Base-by-base conservation (phyloP, 805 yeast genomes). In the Sugiyamaella boreocaroliniensis region DNA sequence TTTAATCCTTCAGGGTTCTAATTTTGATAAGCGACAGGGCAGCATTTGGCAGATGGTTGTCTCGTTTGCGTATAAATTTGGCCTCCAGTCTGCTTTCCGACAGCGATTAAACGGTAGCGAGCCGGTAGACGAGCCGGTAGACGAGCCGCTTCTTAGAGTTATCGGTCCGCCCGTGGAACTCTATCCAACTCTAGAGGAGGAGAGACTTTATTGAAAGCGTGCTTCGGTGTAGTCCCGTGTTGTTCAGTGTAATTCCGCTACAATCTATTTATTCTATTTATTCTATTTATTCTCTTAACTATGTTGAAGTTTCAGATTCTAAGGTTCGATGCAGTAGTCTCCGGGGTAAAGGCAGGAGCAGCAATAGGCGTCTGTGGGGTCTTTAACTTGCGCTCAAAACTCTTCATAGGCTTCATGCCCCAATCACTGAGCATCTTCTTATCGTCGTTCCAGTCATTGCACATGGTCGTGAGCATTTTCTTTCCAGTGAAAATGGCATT, bases 391-490 rank as follows among this genome's bases (percentile, higher is more conserved):
- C 55, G 43, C 43, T 56, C 51, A 43, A 56, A 59, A 37, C 59
- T 56, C 52, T 49, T 54, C 64, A 60, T 60, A 10, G 64, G 61
- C 48, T 49, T 52, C 44, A 60, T 59, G 0, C 93, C 93, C 90
- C 90, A 86, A 60, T 76, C 80, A 6, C 68, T 64, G 29, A 86
- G 69, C 88, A 86, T 79, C 8, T 68, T 76, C 53, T 76, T 83
- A 64, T 86, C 93, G 61, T 85, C 90, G 45, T 85, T 88, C 90
- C 92, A 86, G 6, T 89, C 89, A 59, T 80, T 83, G 64, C 92
- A 85, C 81, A 82, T 80, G 3, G 93, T 86, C 1, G 93, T 86
- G 52, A 86, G 70, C 92, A 86, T 86, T 58, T 77, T 79, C 65
- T 85, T 83, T 40, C 93, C 93, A 0, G 90, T 86, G 67, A 86